Base-by-base conservation (phyloP, 257 asterid species). In the Forsythia viridissima region DNA sequence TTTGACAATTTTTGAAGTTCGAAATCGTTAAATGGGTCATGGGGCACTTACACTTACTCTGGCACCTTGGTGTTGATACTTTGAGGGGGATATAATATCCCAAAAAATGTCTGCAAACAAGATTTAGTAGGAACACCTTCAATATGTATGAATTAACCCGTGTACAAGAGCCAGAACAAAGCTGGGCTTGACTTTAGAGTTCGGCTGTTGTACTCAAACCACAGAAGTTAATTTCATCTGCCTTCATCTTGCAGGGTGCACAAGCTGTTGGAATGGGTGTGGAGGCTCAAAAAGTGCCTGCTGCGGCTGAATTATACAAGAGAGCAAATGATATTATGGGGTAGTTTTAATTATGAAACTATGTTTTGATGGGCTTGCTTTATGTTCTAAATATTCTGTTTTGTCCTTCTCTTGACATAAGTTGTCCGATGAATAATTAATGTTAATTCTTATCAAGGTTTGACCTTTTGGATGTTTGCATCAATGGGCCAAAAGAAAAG, bases 201-300 rank as follows among this genome's bases (percentile, higher is more conserved):
- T 63, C 52, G 66, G 42, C 44, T 79, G 76, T 36, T 15, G 11
- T 30, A 38, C 52, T 57, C 16, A 13, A 59, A 18, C 72, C 18
- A 7, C 41, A 41, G 44, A 39, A 46, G 59, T 57, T 70, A 76
- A 73, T 67, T 42, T 30, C 84, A 10, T 84, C 10, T 72, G 63
- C 59, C 43, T 83, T 86, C 66, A 75, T 37, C 75, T 66, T 88
- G 80, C 87, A 95, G 98, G 99, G 99, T 77, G 99, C 99, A 11
- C 99, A 96, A 89, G 84, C 97, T 59, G 96, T 93, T 78, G 99
- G 98, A 82, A 96, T 96, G 98, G 98, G 99, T 7, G 72, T 82
- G 80, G 97, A 96, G 87, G 97, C 98, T 87, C 97, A 92, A 74
- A 96, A 90, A 77, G 96, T 96, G 71, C 96, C 97, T 68, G 97